Base-by-base conservation (phyloP, 2,329 filamentous ascomycete genomes). In the Beauveria scarabaeidicola region DNA sequence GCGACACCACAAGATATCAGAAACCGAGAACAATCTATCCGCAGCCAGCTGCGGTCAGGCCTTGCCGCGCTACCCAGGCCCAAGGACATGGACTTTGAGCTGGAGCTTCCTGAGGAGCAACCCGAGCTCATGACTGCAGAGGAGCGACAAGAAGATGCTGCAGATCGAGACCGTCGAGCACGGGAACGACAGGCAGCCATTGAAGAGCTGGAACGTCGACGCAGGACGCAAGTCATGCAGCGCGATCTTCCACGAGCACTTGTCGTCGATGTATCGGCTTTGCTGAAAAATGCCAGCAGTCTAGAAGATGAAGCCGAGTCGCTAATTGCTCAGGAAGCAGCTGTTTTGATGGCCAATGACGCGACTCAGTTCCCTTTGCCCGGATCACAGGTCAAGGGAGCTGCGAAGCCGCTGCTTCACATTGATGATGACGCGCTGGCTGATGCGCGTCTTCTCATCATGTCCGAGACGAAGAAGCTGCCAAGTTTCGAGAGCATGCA, bases 221-320 rank as follows among this genome's bases (percentile, higher is more conserved):
- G 92, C 54, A 87, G 94, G 67, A 95, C 90, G 1, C 91, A 96
- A 69, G 92, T 96, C n/a, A 86, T 97, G 73, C 93, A 97, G 74
- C 86, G 82, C 65, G 84, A 83, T 4, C 77, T 99, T 13, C 94
- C 94, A 8, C 83, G 93, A 48, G 91, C 94, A 1, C 79, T 81
- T 1, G 74, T 81, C 2, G 78, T 97, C 15, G 87, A 97, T 70
- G 73, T 94, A 23, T 77, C 86, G 54, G 78, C 79, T 1, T 75
- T 97, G 64, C 70, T 91, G 36, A 81, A 84, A 63, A 79, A 78
- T 36, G 88, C 88, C 0, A 79, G 82, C 2, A 73, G 79, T 13
- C 74, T 87, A 5, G 69, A 78, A 2, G 85, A 92, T 66, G 81
- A 86, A 0, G 80, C 86, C n/a, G 79, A 88, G 66, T 78, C 81